Base-by-base conservation (phyloP, 78 protist species). In the Cavenderia fasciculata region DNA sequence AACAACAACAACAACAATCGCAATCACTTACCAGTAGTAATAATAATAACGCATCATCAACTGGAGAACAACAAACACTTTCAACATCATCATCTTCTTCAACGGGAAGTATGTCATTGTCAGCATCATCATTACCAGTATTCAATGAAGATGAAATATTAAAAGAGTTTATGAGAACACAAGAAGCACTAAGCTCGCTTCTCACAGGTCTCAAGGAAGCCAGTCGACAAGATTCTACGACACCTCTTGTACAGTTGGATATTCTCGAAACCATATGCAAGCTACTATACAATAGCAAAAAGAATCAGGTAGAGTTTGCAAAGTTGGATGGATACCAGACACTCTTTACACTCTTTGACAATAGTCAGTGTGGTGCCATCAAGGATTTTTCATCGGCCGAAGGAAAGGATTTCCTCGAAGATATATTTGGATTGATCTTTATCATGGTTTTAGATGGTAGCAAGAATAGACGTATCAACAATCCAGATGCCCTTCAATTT, bases 101-200 rank as follows among this genome's bases (percentile, higher is more conserved):
- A n/a, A n/a, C n/a, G n/a, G n/a, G n/a, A n/a, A n/a, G n/a, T n/a
- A n/a, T n/a, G n/a, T n/a, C n/a, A n/a, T n/a, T n/a, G n/a, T n/a
- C n/a, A n/a, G n/a, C n/a, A n/a, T n/a, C n/a, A n/a, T n/a, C n/a
- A n/a, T n/a, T n/a, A n/a, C n/a, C n/a, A n/a, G n/a, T n/a, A n/a
- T n/a, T 21, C 27, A 29, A 61, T 25, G 90, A 82, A 41, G 90
- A 82, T 33, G 90, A 65, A 47, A 56, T 82, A 23, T 27, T 82
- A 21, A 82, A 82, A 47, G 90, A 82, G 25, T 82, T 82, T n/a
- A 82, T 82, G 90, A 38, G 90, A 29, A 78, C 68, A 38, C 90
- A 82, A 43, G 90, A 78, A 33, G 90, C 90, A 54, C 57, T 82
- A 19, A 65, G 38, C 36, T 27, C 63, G 12, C 61, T 82, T 18